Base-by-base conservation (phyloP, 1,284 basidiomycete genomes). In the Golubevia sp. region DNA sequence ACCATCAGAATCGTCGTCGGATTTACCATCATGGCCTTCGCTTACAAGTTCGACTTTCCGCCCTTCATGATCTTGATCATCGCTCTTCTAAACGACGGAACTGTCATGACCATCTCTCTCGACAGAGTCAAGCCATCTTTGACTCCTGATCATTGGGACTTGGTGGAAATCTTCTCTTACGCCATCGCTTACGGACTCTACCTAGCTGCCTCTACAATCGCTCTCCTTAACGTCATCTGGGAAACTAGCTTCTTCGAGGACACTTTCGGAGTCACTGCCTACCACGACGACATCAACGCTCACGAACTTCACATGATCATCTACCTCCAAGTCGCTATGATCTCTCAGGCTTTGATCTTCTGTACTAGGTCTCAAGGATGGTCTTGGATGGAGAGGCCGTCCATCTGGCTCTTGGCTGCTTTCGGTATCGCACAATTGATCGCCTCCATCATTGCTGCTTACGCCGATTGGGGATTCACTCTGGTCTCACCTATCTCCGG, bases 311-410 rank as follows among this genome's bases (percentile, higher is more conserved):
- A 44, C 38, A 44, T 44, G 38, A 44, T 44, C 18, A 44, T 64
- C 23, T 64, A 64, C 38, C 52, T 64, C 18, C 62, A 64, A 61
- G 62, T 64, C 1, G 62, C 62, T 2, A 55, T 55, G 13, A 64
- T 64, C n/a, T 64, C 62, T 1, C 62, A 64, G 49, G 62, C 62
- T 15, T 48, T 64, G 25, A 64, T 64, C 38, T 64, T 64, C 50
- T n/a, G 59, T 15, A 64, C 62, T 34, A 57, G 62, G 8, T 64
- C 62, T 51, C 62, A 60, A 23, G 20, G 62, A 26, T 64, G 58
- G 58, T 64, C 57, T 38, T 64, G 59, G 27, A 59, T 60, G 58
- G 62, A 64, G 54, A 6, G 62, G 25, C 62, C 62, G 1, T 64
- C 62, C 2, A 48, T 56, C n/a, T 54, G 54, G 18, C 48, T 63